Conservation (phyloP, 371 early-diverging fungal genomes). For the Mortierella sp. region DNA sequence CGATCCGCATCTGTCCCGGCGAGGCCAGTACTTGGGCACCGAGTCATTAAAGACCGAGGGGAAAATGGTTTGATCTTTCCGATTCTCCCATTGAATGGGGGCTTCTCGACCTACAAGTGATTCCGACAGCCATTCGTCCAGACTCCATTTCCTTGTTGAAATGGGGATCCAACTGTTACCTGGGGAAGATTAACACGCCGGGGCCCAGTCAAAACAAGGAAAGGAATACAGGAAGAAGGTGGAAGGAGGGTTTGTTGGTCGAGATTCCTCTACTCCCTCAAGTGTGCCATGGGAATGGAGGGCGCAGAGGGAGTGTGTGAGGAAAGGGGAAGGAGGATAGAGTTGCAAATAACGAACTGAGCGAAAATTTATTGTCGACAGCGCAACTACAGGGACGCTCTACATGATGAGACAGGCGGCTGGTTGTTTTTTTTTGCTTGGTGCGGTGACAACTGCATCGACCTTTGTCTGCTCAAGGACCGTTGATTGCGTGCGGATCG, state of each 20-base stretch:
- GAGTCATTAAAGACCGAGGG: slow-evolving; percentile 58
- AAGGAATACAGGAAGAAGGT: neutral
- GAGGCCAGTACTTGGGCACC: slow-evolving; percentile 60
- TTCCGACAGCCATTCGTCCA: neutral
- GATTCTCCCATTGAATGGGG: neutral
- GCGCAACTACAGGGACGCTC: neutral
- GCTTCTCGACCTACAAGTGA: neutral
- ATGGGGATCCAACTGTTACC: neutral
- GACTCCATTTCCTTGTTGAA: neutral
- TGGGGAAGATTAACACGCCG: neutral
- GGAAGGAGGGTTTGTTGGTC: neutral
- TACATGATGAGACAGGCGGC: neutral
- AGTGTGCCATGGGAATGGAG: neutral
- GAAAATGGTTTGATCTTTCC: slow-evolving; percentile 28
- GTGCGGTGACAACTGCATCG: slow-evolving; percentile 1
- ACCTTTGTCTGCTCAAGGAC: slow-evolving; percentile 35
- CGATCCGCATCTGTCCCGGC: slow-evolving; percentile 61
- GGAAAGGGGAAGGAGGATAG: neutral
- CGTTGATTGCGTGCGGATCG: slow-evolving; percentile 12
- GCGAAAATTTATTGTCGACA: neutral
- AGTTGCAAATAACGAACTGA: neutral
- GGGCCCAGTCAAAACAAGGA: neutral
- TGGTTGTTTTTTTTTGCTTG: neutral
- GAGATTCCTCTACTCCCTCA: neutral
- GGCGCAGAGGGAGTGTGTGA: slow-evolving; percentile 1